Percentiles rank a stretch among this genome's conserved stretches.
These are phyloP conservation scores for Jackrogersella minutella DNA, from an alignment of 495 filamentous ascomycete genomes.

Conservation along the genomic window DNA sequence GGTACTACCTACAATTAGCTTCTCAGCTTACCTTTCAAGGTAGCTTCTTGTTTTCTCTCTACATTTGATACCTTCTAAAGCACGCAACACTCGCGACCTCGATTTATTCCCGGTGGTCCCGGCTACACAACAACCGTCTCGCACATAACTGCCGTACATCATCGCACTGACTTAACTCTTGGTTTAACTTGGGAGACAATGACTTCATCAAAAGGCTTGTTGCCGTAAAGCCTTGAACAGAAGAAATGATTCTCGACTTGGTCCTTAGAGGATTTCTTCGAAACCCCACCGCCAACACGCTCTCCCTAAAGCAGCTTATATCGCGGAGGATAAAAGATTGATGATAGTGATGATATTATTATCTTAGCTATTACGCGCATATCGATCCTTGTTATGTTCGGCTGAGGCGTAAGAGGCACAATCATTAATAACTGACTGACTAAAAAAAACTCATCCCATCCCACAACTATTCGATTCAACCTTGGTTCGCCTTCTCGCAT, in stretches of 20 bases:
- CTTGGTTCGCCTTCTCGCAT: conserved; percentile 11
- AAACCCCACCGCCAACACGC: conserved; percentile 7
- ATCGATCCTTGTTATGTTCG: conserved; percentile 15
- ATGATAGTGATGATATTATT: conserved; percentile 13
- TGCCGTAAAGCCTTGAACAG: not conserved
- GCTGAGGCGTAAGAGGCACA: conserved; percentile 10
- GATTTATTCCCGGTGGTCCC: conserved; percentile 32
- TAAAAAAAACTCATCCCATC: conserved; percentile 12
- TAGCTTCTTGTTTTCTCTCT: not conserved
- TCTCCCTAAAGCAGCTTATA: not conserved
- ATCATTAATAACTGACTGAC: conserved; percentile 9
- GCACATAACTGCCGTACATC: conserved; percentile 19
- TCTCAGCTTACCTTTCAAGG: not conserved
- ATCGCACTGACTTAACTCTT: conserved; percentile 13
- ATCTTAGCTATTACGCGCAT: conserved; percentile 22
- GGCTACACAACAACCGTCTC: conserved; percentile 22
- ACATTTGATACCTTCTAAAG: conserved; percentile 10
- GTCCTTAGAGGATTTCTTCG: not conserved
- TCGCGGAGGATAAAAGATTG: no score
- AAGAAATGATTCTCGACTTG: conserved; percentile 30
- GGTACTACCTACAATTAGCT: not conserved
- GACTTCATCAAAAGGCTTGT: conserved; percentile 20
- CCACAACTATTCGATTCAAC: conserved; percentile 10
- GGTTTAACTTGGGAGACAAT: conserved; percentile 11
- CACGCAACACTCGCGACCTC: conserved; percentile 13